Evolutionary conservation across 805 yeast genomes (phyloP).

Genomic region (Pichia californica): DNA sequence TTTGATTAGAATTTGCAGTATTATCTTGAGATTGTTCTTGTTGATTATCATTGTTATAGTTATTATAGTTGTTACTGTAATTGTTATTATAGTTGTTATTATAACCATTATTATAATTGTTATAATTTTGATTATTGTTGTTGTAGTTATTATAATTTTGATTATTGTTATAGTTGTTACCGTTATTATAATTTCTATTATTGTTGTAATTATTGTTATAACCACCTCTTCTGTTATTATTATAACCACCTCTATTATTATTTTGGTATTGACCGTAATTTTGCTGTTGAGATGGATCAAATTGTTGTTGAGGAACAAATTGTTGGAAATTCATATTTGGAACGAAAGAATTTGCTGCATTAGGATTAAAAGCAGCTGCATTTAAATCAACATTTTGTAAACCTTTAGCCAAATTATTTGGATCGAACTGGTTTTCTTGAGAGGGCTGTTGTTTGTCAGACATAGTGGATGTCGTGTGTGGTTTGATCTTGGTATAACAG

Average conservation of each 20-base stretch:
- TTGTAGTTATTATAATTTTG: conserved; percentile 11
- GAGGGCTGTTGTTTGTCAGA: conserved; percentile 20
- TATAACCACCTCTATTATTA: conserved; percentile 20
- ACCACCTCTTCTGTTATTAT: conserved; percentile 22
- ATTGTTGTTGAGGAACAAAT: conserved; percentile 36
- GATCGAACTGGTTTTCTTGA: conserved; percentile 28
- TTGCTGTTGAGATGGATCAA: conserved; percentile 21
- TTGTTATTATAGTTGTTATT: conserved; percentile 17
- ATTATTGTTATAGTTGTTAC: conserved; percentile 17
- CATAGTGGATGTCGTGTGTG: conserved; percentile 14
- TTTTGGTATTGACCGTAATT: conserved; percentile 8
- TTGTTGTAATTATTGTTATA: conserved; percentile 26
- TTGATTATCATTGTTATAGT: conserved; percentile 5
- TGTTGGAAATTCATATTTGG: conserved; percentile 34
- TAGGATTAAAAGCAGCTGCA: conserved; percentile 41
- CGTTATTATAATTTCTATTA: conserved; percentile 23
- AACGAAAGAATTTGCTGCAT: conserved; percentile 42
- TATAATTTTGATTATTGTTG: conserved; percentile 3
- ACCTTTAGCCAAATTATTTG: conserved; percentile 39
- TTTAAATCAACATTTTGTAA: conserved; percentile 38
- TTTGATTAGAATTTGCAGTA: conserved; percentile 36
- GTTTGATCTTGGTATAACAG: neutral
- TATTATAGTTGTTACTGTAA: conserved; percentile 1
- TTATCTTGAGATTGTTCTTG: conserved; percentile 12
- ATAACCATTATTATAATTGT: conserved; percentile 18